These are phyloP conservation scores for Exophiala oligosperma DNA, from an alignment of 2,329 filamentous ascomycete species.

Conservation along the genomic window DNA sequence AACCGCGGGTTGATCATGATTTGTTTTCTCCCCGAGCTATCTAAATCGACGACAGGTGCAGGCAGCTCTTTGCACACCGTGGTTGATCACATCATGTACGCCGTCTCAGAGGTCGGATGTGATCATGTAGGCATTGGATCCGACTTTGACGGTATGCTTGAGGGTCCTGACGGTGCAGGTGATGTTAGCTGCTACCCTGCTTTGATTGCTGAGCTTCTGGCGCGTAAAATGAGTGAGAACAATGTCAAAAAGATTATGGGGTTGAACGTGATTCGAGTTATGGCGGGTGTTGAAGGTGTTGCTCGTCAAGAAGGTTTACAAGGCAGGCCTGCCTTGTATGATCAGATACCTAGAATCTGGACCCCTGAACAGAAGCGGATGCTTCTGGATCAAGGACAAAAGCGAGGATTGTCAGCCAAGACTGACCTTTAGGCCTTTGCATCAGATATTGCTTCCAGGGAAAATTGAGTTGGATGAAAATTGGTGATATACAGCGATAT, in stretches of 20 bases:
- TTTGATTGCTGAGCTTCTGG: neutral
- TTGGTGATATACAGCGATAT: no score
- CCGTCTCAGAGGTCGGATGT: conserved; percentile 78
- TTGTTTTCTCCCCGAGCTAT: no score
- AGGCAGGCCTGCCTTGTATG: no score
- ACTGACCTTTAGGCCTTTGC: no score
- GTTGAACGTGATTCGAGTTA: neutral
- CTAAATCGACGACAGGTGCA: no score
- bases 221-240: neutral
- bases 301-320: neutral
- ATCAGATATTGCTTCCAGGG: no score
- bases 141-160: conserved; percentile 72
- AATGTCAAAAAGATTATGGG: neutral
- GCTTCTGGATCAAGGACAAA: no score
- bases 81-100: conserved; percentile 75
- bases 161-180: conserved; percentile 71
- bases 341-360: no score
- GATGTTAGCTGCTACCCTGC: conserved; percentile 78
- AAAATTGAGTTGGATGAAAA: no score
- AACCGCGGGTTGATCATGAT: no score
- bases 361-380: no score
- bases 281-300: neutral
- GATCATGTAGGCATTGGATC: conserved; percentile 87
- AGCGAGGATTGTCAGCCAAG: no score
- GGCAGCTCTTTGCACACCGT: conserved; percentile 43